Percentiles rank a stretch among this genome's conserved stretches.
These are phyloP conservation scores for Alternaria ventricosa DNA, from an alignment of 2,329 filamentous ascomycete species.

Conservation along the genomic window DNA sequence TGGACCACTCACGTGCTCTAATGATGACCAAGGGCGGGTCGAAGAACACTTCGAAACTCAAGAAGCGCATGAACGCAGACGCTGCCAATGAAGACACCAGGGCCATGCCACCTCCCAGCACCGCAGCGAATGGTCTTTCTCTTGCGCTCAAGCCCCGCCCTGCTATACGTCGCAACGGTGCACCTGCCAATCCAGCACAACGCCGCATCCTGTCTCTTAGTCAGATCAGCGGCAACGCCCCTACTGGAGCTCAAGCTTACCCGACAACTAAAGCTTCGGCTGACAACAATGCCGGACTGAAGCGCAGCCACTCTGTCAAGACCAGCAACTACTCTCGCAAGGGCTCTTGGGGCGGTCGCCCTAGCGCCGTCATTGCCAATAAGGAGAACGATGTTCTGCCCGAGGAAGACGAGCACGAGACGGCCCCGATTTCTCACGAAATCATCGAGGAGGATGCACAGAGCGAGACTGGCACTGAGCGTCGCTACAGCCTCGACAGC, in stretches of 20 bases:
- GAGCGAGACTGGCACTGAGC: slow-evolving; percentile 50
- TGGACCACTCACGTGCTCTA: slow-evolving; percentile 93
- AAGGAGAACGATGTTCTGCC: slow-evolving; percentile 58
- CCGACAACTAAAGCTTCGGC: slow-evolving; percentile 36
- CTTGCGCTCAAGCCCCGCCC: slow-evolving; percentile 60
- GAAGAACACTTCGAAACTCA: slow-evolving; percentile 45
- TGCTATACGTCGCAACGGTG: slow-evolving; percentile 49
- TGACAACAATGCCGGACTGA: slow-evolving; percentile 60
- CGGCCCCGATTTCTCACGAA: slow-evolving; percentile 25
- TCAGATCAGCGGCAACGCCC: slow-evolving; percentile 81
- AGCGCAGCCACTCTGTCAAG: slow-evolving; percentile 52
- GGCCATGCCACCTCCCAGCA: slow-evolving; percentile 41
- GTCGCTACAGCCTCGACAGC: slow-evolving; percentile 46
- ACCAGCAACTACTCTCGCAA: slow-evolving; percentile 45
- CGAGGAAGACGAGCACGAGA: slow-evolving; percentile 52
- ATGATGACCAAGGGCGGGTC: slow-evolving; percentile 71
- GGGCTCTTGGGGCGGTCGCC: slow-evolving; percentile 44
- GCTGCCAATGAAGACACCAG: slow-evolving; percentile 46
- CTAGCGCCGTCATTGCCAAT: slow-evolving; percentile 43
- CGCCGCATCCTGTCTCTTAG: slow-evolving; percentile 89
- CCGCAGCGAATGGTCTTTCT: slow-evolving; percentile 45
- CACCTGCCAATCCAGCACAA: slow-evolving; percentile 48
- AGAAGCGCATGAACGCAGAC: slow-evolving; percentile 43
- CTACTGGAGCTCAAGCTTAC: slow-evolving; percentile 54
- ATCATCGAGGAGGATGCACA: slow-evolving; percentile 39